These are phyloP conservation scores for Saccharomycopsis selenospora DNA, from an alignment of 805 yeast species.

Conservation along the genomic window DNA sequence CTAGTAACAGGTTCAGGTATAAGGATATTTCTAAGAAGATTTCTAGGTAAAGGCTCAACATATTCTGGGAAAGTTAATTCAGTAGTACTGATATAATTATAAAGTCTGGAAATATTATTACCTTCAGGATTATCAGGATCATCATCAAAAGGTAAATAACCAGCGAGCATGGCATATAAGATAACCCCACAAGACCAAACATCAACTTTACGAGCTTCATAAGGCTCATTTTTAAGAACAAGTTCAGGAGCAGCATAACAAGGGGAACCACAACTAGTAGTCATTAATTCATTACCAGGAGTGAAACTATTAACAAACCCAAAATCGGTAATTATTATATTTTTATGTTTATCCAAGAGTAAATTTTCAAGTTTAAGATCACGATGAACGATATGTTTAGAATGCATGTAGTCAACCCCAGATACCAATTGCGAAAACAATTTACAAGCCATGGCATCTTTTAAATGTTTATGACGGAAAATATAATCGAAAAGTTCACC, in stretches of 20 bases:
- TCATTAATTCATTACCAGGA: constrained; percentile 68
- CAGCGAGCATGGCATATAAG: constrained; percentile 92
- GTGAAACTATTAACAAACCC: constrained; percentile 86
- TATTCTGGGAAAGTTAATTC: constrained; percentile 94
- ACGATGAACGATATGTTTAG: constrained; percentile 73
- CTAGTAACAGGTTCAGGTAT: constrained; percentile 81
- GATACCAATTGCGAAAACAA: constrained; percentile 88
- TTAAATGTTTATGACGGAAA: constrained; percentile 74
- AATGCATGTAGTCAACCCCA: constrained; percentile 89
- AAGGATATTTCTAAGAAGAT: constrained; percentile 72
- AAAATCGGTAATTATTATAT: constrained; percentile 81
- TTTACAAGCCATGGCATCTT: constrained; percentile 79
- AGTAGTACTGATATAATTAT: constrained; percentile 85
- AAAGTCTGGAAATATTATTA: constrained; percentile 81
- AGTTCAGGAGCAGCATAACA: constrained; percentile 98
- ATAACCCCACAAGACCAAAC: constrained; percentile 97
- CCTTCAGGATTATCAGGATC: constrained; percentile 97
- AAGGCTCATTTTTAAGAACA: constrained; percentile 71
- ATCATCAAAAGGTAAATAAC: constrained; percentile 95
- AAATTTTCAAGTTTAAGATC: constrained; percentile 80
- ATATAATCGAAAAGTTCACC: constrained; percentile 95
- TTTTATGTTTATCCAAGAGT: constrained; percentile 76
- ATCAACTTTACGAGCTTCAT: constrained; percentile 89
- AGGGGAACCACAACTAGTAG: constrained; percentile 94
- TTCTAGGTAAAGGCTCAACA: constrained; percentile 84